phyloP scores from a whole-genome alignment of 1,139 yeast genomes.

The Debaryomycetaceae sp. region DNA sequence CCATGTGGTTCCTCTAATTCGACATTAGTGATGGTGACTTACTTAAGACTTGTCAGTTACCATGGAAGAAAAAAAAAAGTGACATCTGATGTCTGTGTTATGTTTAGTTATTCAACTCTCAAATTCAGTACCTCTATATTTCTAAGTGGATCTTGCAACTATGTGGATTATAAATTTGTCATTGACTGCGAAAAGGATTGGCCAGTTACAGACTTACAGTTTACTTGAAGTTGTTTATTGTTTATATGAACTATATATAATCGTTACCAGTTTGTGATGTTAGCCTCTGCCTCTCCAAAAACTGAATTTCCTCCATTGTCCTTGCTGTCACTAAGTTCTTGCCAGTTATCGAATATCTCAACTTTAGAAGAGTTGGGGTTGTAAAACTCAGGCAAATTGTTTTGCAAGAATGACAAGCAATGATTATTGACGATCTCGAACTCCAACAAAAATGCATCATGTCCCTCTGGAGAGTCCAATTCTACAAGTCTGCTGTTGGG shows the following conservation, averaged over 20 bases:
- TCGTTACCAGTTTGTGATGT: conserved; percentile 81
- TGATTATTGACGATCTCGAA: conserved; percentile 76
- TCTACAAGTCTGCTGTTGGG: conserved; percentile 67
- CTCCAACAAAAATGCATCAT: conserved; percentile 91
- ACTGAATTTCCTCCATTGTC: conserved; percentile 63
- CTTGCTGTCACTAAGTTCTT: conserved; percentile 31
- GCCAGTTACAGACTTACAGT: too few species aligned
- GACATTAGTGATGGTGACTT: too few species aligned
- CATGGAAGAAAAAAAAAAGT: too few species aligned
- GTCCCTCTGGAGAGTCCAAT: conserved; percentile 94
- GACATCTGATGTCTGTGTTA: too few species aligned
- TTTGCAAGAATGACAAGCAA: conserved; percentile 61
- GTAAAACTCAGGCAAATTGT: conserved; percentile 56
- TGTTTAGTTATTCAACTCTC: too few species aligned
- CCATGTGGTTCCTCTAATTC: too few species aligned
- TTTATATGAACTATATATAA: conserved; percentile 1
- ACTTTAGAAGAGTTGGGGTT: conserved; percentile 41
- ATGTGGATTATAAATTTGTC: too few species aligned
- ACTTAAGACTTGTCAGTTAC: too few species aligned
- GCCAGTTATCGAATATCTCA: conserved; percentile 54
- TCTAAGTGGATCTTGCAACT: too few species aligned
- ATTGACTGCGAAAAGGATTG: too few species aligned
- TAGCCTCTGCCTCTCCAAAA: conserved; percentile 91
- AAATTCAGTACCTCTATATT: too few species aligned
- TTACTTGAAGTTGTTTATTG: too few species aligned